Evolutionary conservation across 164 flowering plant species (phyloP), one percentile per base, ranked within the genome.

Genomic region (Brasenia schreberi): DNA sequence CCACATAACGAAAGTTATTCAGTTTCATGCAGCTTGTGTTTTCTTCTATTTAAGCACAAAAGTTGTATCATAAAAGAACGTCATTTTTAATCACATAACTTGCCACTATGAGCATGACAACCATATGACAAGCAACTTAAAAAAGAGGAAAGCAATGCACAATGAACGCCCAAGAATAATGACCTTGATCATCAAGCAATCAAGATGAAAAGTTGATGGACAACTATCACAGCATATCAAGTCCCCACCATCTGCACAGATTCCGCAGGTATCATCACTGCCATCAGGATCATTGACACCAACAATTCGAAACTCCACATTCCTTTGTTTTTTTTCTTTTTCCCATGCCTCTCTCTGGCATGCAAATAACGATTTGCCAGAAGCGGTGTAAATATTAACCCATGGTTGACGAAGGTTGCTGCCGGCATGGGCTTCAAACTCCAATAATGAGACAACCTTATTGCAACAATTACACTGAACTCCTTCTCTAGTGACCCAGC

Each of bases 151-250:
- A 14, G 12, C 19, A 70, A 9, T 43, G 12, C 18, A 42, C 11
- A 49, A 59, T 12, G 64, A 66, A 64, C 2, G 18, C 39, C 39
- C 39, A 33, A 33, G 39, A 66, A 18, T 12, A 58, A 12, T 58
- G 53, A 74, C 77, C 77, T 74, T 61, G 27, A 74, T 70, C 68
- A 60, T 67, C 43, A 72, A 16, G 52, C 78, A 75, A 0, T 68
- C 70, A 58, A 63, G 75, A 56, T 75, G 78, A 72, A 75, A 75
- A 43, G 78, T 75, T 5, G 78, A 75, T 19, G 72, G 70, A 60
- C 75, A 75, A 44, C 69, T 69, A 69, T 75, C 73, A 75, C 78
- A 75, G n/a, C 72, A 72, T 19, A 75, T 59, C 72, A 75, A 69
- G 44, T 64, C 17, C 9, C 75, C 78, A 5, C 78, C 78, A 63